Conservation (phyloP, 1,139 yeast species). For the Hansenula sp. region DNA sequence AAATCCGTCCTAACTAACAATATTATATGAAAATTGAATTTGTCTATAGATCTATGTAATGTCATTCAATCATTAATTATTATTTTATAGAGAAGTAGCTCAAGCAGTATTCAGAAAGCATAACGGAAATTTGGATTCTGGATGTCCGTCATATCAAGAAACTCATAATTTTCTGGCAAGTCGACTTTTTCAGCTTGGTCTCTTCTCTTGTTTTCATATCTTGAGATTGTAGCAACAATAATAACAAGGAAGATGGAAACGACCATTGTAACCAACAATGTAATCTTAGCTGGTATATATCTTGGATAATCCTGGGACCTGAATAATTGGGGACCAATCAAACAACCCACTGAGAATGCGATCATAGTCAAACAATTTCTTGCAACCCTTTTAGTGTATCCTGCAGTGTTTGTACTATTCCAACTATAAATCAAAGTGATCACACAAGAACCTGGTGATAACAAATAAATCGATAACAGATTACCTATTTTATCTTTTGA, state of each 20-base stretch:
- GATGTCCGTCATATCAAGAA: constrained; percentile 45
- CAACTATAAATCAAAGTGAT: constrained; percentile 40
- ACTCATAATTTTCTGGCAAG: constrained; percentile 37
- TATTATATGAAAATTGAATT: constrained; percentile 19
- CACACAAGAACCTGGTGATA: constrained; percentile 34
- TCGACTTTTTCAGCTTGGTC: constrained; percentile 17
- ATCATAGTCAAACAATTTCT: constrained; percentile 40
- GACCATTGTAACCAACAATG: constrained; percentile 38
- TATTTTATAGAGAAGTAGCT: too few species aligned
- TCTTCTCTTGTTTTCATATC: constrained; percentile 28
- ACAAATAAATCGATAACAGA: constrained; percentile 36
- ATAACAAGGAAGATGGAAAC: constrained; percentile 18
- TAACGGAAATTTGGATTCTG: constrained; percentile 48
- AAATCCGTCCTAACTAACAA: constrained; percentile 50
- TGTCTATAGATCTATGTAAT: neutral
- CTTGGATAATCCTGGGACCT: constrained; percentile 36
- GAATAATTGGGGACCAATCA: constrained; percentile 44
- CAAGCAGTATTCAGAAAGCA: constrained; percentile 9
- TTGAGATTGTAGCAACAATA: constrained; percentile 28
- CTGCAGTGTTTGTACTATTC: constrained; percentile 33
- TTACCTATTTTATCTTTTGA: constrained; percentile 35
- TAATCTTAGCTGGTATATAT: constrained; percentile 45
- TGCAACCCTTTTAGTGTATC: constrained; percentile 38
- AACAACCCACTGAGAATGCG: constrained; percentile 35
- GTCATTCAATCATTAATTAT: neutral